phyloP scores from a whole-genome alignment of 163 green algal species.

The Scenedesmus sp. region DNA sequence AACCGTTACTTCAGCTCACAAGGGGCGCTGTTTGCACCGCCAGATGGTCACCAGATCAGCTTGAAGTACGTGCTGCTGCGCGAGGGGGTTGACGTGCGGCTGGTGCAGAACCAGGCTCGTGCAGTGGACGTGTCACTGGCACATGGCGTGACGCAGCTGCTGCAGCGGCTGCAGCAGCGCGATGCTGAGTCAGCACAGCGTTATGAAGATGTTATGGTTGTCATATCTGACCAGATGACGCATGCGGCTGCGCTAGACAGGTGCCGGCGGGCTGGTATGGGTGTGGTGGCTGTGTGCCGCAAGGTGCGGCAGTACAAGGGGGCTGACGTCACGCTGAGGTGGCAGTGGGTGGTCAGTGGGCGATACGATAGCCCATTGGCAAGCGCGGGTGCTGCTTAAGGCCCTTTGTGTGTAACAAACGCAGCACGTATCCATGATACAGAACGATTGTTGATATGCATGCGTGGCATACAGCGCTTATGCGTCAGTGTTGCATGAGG shows the following conservation, averaged over 20 bases:
- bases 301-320: not conserved
- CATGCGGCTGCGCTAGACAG: constrained; percentile 13
- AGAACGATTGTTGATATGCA: too few relatives aligned
- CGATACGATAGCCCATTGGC: not conserved
- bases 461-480: too few relatives aligned
- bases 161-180: not conserved
- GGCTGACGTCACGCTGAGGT: constrained; percentile 34
- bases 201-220: constrained; percentile 27
- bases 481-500: too few relatives aligned
- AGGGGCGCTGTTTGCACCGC: constrained; percentile 33
- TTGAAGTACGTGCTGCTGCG: constrained; percentile 52
- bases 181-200: constrained; percentile 5
- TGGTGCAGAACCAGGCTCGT: constrained; percentile 23
- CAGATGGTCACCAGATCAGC: constrained; percentile 22
- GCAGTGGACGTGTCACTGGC: constrained; percentile 37
- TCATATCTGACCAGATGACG: constrained; percentile 28
- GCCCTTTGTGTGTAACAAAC: too few relatives aligned
- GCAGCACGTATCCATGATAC: too few relatives aligned
- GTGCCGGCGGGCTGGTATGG: not conserved
- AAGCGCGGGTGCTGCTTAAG: too few relatives aligned
- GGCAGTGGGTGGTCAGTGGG: constrained; percentile 36
- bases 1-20: constrained; percentile 30
- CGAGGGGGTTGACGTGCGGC: constrained; percentile 46
- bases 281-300: not conserved
- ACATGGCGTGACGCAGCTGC: not conserved